These are phyloP conservation scores for Rubia balearica DNA, from an alignment of 305 asterid genomes.

Conservation along the genomic window DNA sequence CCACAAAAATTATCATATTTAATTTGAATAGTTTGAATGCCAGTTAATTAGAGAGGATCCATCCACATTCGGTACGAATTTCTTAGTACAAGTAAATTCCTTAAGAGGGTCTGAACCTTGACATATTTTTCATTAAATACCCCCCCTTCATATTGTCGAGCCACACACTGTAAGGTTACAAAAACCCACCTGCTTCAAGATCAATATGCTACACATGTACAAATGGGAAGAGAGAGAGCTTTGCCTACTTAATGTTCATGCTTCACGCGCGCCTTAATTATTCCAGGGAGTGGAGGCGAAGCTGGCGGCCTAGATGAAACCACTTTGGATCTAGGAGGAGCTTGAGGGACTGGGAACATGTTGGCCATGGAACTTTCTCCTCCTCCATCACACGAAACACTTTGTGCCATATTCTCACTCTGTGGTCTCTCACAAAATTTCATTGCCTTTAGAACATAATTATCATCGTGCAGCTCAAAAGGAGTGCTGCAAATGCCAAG, in stretches of 20 bases:
- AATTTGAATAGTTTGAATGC: not conserved
- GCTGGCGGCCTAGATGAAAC: slow-evolving; percentile 39
- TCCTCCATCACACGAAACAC: slow-evolving; percentile 35
- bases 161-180: slow-evolving; percentile 29
- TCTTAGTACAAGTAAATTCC: not conserved
- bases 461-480: slow-evolving; percentile 92
- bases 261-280: slow-evolving; percentile 63
- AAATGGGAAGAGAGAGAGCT: slow-evolving; percentile 17
- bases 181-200: slow-evolving; percentile 20
- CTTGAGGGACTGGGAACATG: slow-evolving; percentile 27
- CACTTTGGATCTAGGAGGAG: slow-evolving; percentile 28
- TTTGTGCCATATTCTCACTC: slow-evolving; percentile 22
- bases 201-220: slow-evolving; percentile 43
- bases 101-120: not conserved
- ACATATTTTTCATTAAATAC: slow-evolving; percentile 8
- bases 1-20: no score
- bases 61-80: not conserved
- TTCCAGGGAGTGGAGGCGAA: slow-evolving; percentile 80
- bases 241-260: slow-evolving; percentile 42
- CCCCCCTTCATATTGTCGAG: slow-evolving; percentile 20
- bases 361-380: slow-evolving; percentile 57
- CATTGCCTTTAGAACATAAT: slow-evolving; percentile 88
- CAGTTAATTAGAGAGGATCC: not conserved
- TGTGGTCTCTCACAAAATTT: slow-evolving; percentile 52
- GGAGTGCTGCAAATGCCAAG: slow-evolving; percentile 64